phyloP scores from a whole-genome alignment of 371 early-diverging fungal species.

The Blakeslea trispora region DNA sequence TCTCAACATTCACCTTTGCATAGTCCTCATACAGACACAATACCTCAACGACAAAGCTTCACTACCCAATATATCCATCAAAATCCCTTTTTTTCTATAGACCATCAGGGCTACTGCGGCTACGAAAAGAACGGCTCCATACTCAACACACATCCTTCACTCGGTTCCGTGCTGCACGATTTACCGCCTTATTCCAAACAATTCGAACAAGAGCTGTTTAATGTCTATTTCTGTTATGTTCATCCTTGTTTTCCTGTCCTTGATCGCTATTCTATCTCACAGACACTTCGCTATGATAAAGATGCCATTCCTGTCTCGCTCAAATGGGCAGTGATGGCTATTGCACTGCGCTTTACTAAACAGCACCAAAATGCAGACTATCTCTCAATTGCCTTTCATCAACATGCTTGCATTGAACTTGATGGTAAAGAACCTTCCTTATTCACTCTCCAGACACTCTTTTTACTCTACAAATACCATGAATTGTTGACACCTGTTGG shows the following conservation, averaged over 20 bases:
- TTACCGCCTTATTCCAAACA: conserved; percentile 17
- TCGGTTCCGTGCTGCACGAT: background rate
- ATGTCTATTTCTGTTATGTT: conserved; percentile 61
- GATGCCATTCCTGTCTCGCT: background rate
- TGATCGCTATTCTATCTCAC: conserved; percentile 42
- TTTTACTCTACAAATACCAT: conserved; percentile 24
- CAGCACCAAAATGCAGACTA: background rate
- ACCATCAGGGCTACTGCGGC: conserved; percentile 17
- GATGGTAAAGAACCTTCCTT: conserved; percentile 5
- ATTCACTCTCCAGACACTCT: conserved; percentile 13
- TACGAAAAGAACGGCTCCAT: conserved; percentile 11
- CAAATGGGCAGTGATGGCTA: conserved; percentile 9
- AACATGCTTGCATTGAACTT: conserved; percentile 7
- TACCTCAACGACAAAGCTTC: background rate
- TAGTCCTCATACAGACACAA: background rate
- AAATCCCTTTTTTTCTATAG: conserved; percentile 19
- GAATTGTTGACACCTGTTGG: conserved; percentile 28
- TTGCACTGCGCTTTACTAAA: conserved; percentile 8
- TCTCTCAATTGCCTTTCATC: conserved; percentile 4
- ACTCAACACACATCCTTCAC: conserved; percentile 11
- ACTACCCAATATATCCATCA: conserved; percentile 1
- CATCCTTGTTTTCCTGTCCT: conserved; percentile 65
- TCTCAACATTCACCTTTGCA: conserved; percentile 2
- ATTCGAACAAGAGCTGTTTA: conserved; percentile 48
- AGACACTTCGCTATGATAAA: conserved; percentile 4